Percentiles rank a stretch among this genome's conserved stretches.
These are phyloP conservation scores for Diaporthe vexans DNA, from an alignment of 2,329 filamentous ascomycete genomes.

Conservation along the genomic window DNA sequence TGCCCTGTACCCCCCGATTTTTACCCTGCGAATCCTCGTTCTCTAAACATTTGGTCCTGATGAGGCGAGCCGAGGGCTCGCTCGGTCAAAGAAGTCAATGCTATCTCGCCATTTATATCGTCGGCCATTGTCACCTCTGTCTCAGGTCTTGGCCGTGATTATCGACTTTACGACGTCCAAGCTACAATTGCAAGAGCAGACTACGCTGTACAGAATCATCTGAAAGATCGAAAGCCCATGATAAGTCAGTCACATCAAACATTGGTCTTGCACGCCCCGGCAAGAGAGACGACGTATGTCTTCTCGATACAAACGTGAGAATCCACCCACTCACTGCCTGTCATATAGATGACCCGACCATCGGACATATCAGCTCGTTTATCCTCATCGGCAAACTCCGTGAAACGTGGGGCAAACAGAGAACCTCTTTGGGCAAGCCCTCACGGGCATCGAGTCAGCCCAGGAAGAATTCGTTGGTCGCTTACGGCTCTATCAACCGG, in stretches of 20 bases:
- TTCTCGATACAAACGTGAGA: not conserved
- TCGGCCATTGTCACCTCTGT: not conserved
- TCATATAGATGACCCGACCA: too few species aligned
- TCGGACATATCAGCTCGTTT: not conserved
- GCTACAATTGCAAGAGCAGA: not conserved
- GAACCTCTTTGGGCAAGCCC: not conserved
- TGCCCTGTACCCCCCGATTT: too few species aligned
- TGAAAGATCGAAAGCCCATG: too few species aligned
- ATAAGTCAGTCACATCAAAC: not conserved
- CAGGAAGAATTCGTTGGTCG: not conserved
- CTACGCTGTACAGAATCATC: not conserved
- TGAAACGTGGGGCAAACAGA: not conserved
- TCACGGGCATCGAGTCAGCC: conserved; percentile 1
- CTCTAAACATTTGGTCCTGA: not conserved
- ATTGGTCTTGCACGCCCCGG: not conserved
- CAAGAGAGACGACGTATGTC: not conserved
- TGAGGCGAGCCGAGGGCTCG: not conserved
- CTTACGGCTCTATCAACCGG: conserved; percentile 1
- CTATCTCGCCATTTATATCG: not conserved
- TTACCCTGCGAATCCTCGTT: too few species aligned
- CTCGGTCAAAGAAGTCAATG: not conserved
- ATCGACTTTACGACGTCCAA: not conserved
- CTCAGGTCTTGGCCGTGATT: not conserved
- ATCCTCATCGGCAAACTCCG: not conserved
- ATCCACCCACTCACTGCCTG: not conserved